phyloP scores from a whole-genome alignment of 495 filamentous ascomycete species.

The Penicillium robsamsonii region DNA sequence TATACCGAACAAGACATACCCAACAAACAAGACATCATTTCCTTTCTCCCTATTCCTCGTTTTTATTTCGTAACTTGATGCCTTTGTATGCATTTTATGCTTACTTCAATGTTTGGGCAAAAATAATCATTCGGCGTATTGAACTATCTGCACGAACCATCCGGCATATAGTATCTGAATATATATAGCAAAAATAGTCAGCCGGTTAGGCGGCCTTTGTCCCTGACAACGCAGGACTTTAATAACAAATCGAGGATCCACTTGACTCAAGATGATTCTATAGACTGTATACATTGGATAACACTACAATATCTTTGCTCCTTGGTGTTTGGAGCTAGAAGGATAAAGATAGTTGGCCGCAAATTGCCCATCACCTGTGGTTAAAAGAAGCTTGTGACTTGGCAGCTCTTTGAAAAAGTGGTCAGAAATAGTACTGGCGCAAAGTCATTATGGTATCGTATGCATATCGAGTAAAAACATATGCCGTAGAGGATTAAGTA shows the following conservation, averaged over 20 bases:
- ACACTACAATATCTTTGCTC: neutral
- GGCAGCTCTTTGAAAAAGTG: neutral
- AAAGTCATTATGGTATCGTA: constrained; percentile 11
- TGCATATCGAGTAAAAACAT: constrained; percentile 2
- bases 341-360: neutral
- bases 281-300: neutral
- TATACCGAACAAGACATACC: neutral
- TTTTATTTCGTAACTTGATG: neutral
- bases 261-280: neutral
- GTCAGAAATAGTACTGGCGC: neutral
- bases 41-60: neutral
- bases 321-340: neutral
- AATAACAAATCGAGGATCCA: neutral
- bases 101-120: neutral
- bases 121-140: neutral
- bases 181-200: neutral
- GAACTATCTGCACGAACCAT: neutral
- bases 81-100: neutral
- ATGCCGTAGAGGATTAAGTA: neutral
- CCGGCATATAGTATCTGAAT: neutral
- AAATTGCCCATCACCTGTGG: neutral
- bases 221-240: neutral
- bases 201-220: neutral
- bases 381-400: neutral
- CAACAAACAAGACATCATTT: neutral